Percentiles rank a stretch among this genome's conserved stretches.
Evolutionary conservation across 2,329 filamentous ascomycete species (phyloP).

Genomic region (Sporothrix mexicana): DNA sequence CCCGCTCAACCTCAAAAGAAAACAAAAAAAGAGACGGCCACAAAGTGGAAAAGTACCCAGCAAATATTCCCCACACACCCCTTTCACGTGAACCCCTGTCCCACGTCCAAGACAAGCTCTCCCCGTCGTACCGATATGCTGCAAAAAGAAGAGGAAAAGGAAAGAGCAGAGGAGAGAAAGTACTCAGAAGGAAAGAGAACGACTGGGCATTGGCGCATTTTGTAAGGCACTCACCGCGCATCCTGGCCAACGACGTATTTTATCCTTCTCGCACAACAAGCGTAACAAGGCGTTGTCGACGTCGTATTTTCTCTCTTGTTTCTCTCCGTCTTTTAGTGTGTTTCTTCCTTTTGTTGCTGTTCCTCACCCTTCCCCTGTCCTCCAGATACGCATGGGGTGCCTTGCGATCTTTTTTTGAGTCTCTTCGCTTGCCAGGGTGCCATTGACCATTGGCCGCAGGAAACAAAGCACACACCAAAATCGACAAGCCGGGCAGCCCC

Average conservation of each 20-base stretch:
- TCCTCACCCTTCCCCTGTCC: neutral
- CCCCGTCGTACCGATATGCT: neutral
- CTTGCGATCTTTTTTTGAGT: constrained; percentile 16
- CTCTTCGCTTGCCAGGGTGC: constrained; percentile 2
- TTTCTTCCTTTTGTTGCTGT: neutral
- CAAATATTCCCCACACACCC: constrained; percentile 24
- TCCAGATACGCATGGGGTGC: constrained; percentile 27
- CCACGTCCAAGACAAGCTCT: constrained; percentile 3
- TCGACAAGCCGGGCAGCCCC: constrained; percentile 9
- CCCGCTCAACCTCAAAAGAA: constrained; percentile 35
- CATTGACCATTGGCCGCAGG: neutral
- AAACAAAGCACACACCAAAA: constrained; percentile 1
- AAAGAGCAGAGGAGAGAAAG: too few species aligned
- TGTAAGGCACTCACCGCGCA: constrained; percentile 16
- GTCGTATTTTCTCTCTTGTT: neutral
- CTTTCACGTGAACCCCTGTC: constrained; percentile 23
- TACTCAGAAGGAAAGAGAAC: neutral
- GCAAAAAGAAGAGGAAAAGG: neutral
- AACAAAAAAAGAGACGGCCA: constrained; percentile 29
- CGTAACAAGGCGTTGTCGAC: constrained; percentile 12
- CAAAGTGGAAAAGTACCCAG: constrained; percentile 20
- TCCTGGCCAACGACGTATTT: constrained; percentile 8
- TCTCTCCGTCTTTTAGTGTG: neutral
- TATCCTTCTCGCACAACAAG: constrained; percentile 17
- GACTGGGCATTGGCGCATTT: neutral